phyloP scores from a whole-genome alignment of 2,329 filamentous ascomycete species.

The Epichloe aotearoae region DNA sequence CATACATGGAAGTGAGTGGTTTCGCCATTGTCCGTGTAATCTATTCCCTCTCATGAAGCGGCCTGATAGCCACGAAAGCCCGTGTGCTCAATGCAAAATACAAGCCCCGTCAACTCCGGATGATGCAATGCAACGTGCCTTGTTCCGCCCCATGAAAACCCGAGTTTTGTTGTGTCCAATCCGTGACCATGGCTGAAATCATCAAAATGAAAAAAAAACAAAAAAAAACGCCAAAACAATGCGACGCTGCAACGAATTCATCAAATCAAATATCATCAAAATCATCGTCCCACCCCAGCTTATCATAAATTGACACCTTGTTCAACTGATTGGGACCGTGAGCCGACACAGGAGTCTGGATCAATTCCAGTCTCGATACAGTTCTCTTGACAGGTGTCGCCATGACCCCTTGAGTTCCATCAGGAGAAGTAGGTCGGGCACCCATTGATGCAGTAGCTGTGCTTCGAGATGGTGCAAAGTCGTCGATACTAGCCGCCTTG shows the following conservation, averaged over 20 bases:
- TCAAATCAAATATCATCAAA: conserved; percentile 29
- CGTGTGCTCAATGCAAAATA: not conserved
- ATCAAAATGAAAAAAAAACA: not conserved
- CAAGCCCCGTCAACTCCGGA: not conserved
- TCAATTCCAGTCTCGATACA: conserved; percentile 8
- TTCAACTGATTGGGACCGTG: conserved; percentile 10
- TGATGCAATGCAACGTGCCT: not conserved
- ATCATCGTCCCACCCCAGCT: conserved; percentile 46
- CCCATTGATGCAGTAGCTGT: conserved; percentile 8
- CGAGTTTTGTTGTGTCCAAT: not conserved
- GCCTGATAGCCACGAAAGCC: not conserved
- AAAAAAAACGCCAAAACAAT: conserved; percentile 6
- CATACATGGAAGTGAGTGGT: not conserved
- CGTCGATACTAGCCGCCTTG: conserved; percentile 8
- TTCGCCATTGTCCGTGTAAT: not conserved
- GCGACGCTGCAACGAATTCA: conserved; percentile 10
- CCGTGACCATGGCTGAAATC: not conserved
- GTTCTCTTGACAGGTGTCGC: conserved; percentile 27
- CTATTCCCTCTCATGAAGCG: not conserved
- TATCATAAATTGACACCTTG: conserved; percentile 36
- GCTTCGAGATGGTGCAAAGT: conserved; percentile 7
- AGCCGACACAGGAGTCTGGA: conserved; percentile 8
- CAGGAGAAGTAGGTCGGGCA: conserved; percentile 8
- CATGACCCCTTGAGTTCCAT: conserved; percentile 14
- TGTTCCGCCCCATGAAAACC: not conserved